Conservation (phyloP, 305 asterid genomes). For the Fraxinus xanthoxyloides region DNA sequence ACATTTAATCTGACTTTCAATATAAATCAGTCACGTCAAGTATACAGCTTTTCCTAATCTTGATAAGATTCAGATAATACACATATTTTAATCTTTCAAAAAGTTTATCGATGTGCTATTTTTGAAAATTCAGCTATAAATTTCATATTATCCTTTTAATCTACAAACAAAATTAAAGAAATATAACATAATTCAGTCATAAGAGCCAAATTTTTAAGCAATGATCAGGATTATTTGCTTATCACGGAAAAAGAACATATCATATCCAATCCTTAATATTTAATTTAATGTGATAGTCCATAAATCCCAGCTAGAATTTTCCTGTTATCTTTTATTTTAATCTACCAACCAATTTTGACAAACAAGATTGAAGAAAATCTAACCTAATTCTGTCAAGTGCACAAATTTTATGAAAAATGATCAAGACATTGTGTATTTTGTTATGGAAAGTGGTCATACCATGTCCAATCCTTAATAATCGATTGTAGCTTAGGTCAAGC, state of each 20-base stretch:
- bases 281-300: background rate
- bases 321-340: background rate
- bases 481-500: conserved; percentile 92
- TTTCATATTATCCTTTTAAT: background rate
- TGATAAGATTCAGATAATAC: background rate
- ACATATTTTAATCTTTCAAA: background rate
- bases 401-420: conserved; percentile 3
- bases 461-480: conserved; percentile 82
- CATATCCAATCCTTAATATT: conserved; percentile 75
- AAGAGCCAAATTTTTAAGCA: conserved; percentile 1
- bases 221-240: background rate
- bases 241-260: conserved; percentile 40
- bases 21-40: background rate
- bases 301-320: background rate
- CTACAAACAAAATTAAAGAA: background rate
- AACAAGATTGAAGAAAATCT: conserved; percentile 6
- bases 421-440: background rate
- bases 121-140: background rate
- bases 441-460: conserved; percentile 50
- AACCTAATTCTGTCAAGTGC: background rate
- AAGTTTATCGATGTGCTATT: background rate
- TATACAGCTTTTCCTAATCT: background rate
- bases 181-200: conserved; percentile 7
- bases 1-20: background rate
- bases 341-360: background rate